These are phyloP conservation scores for Yarrowia keelungensis DNA, from an alignment of 805 yeast species.

Conservation along the genomic window DNA sequence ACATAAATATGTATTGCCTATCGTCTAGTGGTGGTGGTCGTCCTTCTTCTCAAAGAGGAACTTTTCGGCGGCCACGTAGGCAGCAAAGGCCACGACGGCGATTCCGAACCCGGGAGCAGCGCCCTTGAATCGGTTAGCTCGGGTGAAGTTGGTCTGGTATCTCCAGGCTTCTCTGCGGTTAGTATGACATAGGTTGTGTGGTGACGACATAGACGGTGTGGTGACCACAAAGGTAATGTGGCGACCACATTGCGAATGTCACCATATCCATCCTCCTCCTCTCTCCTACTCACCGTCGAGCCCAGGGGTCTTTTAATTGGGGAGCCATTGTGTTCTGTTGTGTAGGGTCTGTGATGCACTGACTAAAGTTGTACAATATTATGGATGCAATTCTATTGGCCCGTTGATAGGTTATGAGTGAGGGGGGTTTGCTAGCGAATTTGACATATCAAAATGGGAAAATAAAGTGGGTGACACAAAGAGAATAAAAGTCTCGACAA, in stretches of 20 bases:
- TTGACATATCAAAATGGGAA: too few species aligned
- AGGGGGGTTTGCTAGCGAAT: too few species aligned
- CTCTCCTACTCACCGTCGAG: slow-evolving; percentile 52
- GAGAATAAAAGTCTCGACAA: not conserved
- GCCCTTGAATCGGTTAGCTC: slow-evolving; percentile 69
- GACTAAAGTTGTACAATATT: slow-evolving; percentile 26
- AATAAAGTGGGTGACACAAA: not conserved
- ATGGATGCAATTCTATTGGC: slow-evolving; percentile 37
- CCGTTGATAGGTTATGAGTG: slow-evolving; percentile 27
- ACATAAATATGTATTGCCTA: slow-evolving; percentile 29
- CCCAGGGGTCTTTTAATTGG: slow-evolving; percentile 58
- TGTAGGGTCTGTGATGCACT: slow-evolving; percentile 23
- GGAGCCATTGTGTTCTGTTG: slow-evolving; percentile 42
- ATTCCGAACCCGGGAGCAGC: slow-evolving; percentile 82
- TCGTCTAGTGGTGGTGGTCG: slow-evolving; percentile 34
- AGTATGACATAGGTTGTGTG: not conserved
- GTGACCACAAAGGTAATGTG: not conserved
- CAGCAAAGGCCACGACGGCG: slow-evolving; percentile 75
- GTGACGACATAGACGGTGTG: too few species aligned
- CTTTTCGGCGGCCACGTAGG: slow-evolving; percentile 33
- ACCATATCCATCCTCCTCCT: not conserved
- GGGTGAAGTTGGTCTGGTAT: slow-evolving; percentile 80
- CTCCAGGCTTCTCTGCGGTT: slow-evolving; percentile 84
- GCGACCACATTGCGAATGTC: not conserved
- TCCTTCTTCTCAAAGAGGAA: slow-evolving; percentile 27